Base-by-base conservation (phyloP, 169 alveolate genomes). In the Babesia sp. region DNA sequence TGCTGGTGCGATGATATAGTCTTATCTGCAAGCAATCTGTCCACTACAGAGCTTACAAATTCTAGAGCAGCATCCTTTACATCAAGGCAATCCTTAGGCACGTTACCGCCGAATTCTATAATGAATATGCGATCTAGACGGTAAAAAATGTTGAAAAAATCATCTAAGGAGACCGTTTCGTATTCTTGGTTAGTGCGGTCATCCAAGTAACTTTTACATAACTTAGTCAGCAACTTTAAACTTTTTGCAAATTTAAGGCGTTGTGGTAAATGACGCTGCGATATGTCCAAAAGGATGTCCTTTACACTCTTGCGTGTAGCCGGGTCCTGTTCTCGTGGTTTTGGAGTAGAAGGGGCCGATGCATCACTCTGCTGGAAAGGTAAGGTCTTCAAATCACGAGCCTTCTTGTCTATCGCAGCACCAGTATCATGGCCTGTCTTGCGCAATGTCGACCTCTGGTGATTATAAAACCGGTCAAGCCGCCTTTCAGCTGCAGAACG, bases 401-500 rank as follows among this genome's bases (percentile, higher is more conserved):
- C 50, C 22, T 44, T 44, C 0, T 22, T 66, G 1, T 39, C 66
- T 14, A 41, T 16, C 12, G 39, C 34, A 50, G 16, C 5, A 51
- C 37, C 66, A 14, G 58, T 33, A 14, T 58, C 33, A 1, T 9
- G 20, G 31, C 51, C 56, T 51, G 50, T 70, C 41, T 54, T 78
- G 24, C 39, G 61, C 33, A 80, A 16, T 24, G 29, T 28, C 16
- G 84, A 54, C 50, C 86, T 83, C 68, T 88, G 93, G 45, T 68
- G 77, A 29, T 84, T 88, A 57, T 88, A 88, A 37, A 88, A 70
- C 12, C 93, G 85, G 42, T 88, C 93, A 31, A 88, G 48, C 26
- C 79, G 59, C 22, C 93, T 78, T 57, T 88, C 93, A 45, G 87
- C 88, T 28, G 90, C 86, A 24, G 93, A 84, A 33, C 93, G 72